phyloP scores from a whole-genome alignment of 805 yeast species.

The Hermanozyma aechmeae region DNA sequence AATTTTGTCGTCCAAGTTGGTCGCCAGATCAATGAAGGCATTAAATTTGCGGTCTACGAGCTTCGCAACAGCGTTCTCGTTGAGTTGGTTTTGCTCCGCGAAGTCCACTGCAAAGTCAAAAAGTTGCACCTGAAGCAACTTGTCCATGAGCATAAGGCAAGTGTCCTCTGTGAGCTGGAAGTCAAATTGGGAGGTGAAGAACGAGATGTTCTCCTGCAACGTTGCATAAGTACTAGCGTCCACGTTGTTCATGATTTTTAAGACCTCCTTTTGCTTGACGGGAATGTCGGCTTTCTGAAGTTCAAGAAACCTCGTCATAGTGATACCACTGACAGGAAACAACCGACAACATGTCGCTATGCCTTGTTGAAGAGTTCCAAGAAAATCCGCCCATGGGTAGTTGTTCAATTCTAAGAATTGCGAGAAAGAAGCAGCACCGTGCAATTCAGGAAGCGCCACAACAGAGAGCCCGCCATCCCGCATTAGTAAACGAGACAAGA shows the following conservation, averaged over 20 bases:
- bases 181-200: slow-evolving; percentile 15
- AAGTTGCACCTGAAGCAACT: slow-evolving; percentile 18
- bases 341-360: slow-evolving; percentile 22
- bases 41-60: slow-evolving; percentile 21
- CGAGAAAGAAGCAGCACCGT: no score
- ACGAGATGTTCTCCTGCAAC: slow-evolving; percentile 10
- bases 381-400: no score
- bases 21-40: slow-evolving; percentile 21
- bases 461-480: no score
- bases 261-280: slow-evolving; percentile 17
- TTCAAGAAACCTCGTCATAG: slow-evolving; percentile 19
- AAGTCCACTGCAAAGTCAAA: slow-evolving; percentile 15
- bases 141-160: slow-evolving; percentile 16
- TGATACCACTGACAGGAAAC: slow-evolving; percentile 25
- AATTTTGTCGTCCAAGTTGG: slow-evolving; percentile 22
- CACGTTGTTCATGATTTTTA: slow-evolving; percentile 15
- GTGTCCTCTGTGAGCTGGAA: slow-evolving; percentile 6
- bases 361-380: slow-evolving; percentile 11
- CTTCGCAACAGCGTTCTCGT: slow-evolving; percentile 7
- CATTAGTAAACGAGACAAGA: no score
- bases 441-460: no score
- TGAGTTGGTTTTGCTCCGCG: slow-evolving; percentile 3
- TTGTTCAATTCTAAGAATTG: no score
- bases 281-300: slow-evolving; percentile 12
- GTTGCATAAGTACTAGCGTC: slow-evolving; percentile 13